Evolutionary conservation across 2,329 filamentous ascomycete species (phyloP).

Genomic region (Nigrospora osmanthi): DNA sequence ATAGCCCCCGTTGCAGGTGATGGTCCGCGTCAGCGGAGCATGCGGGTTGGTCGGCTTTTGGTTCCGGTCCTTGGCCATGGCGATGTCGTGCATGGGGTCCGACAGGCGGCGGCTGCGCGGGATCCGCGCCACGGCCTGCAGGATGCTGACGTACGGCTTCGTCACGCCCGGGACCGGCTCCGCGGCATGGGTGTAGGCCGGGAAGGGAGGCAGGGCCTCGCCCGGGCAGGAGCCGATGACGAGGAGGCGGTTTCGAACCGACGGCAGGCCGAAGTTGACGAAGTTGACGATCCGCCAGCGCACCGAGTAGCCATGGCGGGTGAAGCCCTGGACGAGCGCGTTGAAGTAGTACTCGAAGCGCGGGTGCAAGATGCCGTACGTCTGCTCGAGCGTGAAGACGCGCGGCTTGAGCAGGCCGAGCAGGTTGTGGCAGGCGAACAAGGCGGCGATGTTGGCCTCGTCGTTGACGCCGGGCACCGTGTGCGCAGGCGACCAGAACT

Average conservation of each 20-base stretch:
- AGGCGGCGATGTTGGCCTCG: slow-evolving; percentile 56
- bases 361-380: slow-evolving; percentile 54
- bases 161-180: slow-evolving; percentile 15
- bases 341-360: slow-evolving; percentile 49
- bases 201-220: slow-evolving; percentile 60
- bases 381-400: slow-evolving; percentile 72
- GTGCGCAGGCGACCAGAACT: slow-evolving; percentile 66
- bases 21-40: slow-evolving; percentile 38
- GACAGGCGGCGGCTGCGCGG: slow-evolving; percentile 5
- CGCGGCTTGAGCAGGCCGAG: slow-evolving; percentile 54
- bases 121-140: slow-evolving; percentile 30
- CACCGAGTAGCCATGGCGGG: slow-evolving; percentile 58
- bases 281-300: slow-evolving; percentile 56
- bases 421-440: slow-evolving; percentile 46
- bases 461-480: slow-evolving; percentile 52
- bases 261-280: slow-evolving; percentile 41
- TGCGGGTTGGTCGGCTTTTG: slow-evolving; percentile 12
- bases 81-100: slow-evolving; percentile 32
- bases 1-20: slow-evolving; percentile 56
- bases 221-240: slow-evolving; percentile 59
- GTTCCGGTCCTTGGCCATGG: slow-evolving; percentile 37
- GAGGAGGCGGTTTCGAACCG: slow-evolving; percentile 42
- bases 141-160: slow-evolving; percentile 34
- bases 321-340: slow-evolving; percentile 55
- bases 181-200: slow-evolving; percentile 49